Evolutionary conservation across 2,329 filamentous ascomycete genomes (phyloP).

Genomic region (Colletotrichum spaethianum): DNA sequence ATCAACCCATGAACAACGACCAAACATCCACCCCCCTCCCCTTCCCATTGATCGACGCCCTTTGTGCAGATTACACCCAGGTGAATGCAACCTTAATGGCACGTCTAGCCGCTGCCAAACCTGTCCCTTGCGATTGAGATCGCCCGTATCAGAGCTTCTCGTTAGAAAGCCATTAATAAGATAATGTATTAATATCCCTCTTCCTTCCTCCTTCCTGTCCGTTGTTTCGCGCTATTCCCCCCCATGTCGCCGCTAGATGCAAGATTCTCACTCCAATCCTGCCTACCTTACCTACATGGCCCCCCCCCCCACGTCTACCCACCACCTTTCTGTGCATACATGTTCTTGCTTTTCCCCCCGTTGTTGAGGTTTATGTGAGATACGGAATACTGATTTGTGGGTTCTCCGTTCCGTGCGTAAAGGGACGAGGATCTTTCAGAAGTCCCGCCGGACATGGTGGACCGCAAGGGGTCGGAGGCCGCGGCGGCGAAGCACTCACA

Average conservation of each 20-base stretch:
- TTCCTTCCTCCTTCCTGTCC: conserved; percentile 3
- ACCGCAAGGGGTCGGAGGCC: conserved; percentile 40
- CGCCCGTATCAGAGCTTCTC: conserved; percentile 28
- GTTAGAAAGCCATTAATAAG: conserved; percentile 26
- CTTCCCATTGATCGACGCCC: conserved; percentile 1
- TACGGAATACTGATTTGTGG: conserved; percentile 7
- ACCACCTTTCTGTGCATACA: background rate
- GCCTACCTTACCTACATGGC: background rate
- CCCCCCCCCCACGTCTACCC: background rate
- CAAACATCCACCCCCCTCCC: background rate
- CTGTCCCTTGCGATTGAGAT: conserved; percentile 13
- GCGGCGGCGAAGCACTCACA: conserved; percentile 43
- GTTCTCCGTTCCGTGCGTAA: conserved; percentile 4
- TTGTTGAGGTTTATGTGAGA: conserved; percentile 4
- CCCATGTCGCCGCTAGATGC: conserved; percentile 11
- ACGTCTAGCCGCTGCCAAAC: conserved; percentile 22
- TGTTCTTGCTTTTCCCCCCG: background rate
- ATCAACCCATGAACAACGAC: background rate
- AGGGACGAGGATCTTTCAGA: conserved; percentile 23
- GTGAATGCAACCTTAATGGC: conserved; percentile 39
- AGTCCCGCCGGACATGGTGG: conserved; percentile 32
- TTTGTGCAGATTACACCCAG: conserved; percentile 17
- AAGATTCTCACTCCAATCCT: background rate
- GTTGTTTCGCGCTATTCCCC: conserved; percentile 6
- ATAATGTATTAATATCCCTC: conserved; percentile 29